These are phyloP conservation scores for Tylopilus sp. DNA, from an alignment of 768 basidiomycete species.

Conservation along the genomic window DNA sequence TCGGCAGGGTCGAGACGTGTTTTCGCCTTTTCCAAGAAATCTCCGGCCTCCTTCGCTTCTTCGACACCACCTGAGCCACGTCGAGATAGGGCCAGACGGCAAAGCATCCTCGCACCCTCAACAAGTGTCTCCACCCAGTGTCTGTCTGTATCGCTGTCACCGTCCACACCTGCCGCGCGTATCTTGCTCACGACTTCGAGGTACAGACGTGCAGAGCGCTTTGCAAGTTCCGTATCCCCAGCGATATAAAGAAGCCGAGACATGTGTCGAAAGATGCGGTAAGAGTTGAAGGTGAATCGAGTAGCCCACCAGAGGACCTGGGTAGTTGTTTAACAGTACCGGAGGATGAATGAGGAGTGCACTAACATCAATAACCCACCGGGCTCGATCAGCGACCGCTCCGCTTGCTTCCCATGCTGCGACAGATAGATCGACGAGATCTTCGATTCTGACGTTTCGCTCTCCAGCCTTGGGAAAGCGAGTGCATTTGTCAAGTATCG, in stretches of 20 bases:
- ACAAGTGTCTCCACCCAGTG: constrained; percentile 77
- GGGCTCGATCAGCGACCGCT: constrained; percentile 54
- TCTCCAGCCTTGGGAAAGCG: constrained; percentile 81
- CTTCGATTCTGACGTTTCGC: constrained; percentile 73
- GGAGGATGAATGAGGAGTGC: not conserved
- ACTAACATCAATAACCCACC: constrained; percentile 83
- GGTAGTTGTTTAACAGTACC: not conserved
- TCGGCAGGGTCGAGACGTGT: constrained; percentile 48
- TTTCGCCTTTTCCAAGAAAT: constrained; percentile 57
- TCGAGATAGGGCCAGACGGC: constrained; percentile 43
- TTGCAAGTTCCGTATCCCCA: constrained; percentile 60
- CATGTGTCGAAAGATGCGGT: constrained; percentile 81
- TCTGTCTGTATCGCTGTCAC: constrained; percentile 59
- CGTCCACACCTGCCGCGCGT: constrained; percentile 46
- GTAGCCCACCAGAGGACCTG: constrained; percentile 95
- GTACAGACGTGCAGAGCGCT: constrained; percentile 76
- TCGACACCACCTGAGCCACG: constrained; percentile 43
- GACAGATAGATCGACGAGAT: constrained; percentile 78
- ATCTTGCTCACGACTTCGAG: constrained; percentile 83
- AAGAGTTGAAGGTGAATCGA: constrained; percentile 90
- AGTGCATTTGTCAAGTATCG: constrained; percentile 64
- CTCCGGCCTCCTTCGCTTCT: constrained; percentile 60
- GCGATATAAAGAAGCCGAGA: constrained; percentile 64
- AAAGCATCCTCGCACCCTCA: constrained; percentile 76
- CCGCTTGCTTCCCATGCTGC: constrained; percentile 79